phyloP scores from a whole-genome alignment of 2,329 filamentous ascomycete species.

The Mycogone perniciosa region DNA sequence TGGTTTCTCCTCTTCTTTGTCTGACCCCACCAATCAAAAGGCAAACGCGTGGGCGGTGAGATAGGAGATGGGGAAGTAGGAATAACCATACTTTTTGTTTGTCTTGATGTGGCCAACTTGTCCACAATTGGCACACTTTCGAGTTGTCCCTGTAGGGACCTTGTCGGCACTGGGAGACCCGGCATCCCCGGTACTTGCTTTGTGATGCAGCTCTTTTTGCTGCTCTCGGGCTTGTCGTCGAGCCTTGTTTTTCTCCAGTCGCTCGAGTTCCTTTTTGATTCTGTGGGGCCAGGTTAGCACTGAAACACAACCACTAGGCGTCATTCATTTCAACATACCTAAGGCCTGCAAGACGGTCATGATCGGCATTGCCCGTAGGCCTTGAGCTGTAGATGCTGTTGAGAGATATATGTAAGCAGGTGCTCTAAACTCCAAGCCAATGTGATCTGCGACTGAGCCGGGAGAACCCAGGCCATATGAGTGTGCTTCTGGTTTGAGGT shows the following conservation, averaged over 20 bases:
- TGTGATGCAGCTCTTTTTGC: conserved; percentile 63
- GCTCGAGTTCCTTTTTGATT: conserved; percentile 61
- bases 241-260: conserved; percentile 86
- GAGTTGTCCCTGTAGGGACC: conserved; percentile 59
- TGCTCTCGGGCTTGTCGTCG: conserved; percentile 85
- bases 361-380: conserved; percentile 45
- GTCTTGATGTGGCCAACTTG: conserved; percentile 98
- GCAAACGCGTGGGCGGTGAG: conserved; percentile 22
- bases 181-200: conserved; percentile 37
- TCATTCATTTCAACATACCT: conserved; percentile 24
- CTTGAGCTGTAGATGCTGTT: conserved; percentile 44
- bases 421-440: conserved; percentile 30
- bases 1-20: conserved; percentile 13
- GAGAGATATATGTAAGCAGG: conserved; percentile 34
- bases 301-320: not conserved
- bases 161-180: conserved; percentile 47
- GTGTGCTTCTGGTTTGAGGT: not conserved
- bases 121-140: conserved; percentile 97
- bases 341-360: conserved; percentile 42
- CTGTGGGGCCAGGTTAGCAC: conserved; percentile 15
- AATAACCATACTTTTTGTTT: conserved; percentile 78
- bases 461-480: conserved; percentile 23
- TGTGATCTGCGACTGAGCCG: conserved; percentile 24
- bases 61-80: conserved; percentile 17
- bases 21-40: conserved; percentile 30